Conservation (phyloP, 2,329 filamentous ascomycete species). For the Periglandula ipomoeae region DNA sequence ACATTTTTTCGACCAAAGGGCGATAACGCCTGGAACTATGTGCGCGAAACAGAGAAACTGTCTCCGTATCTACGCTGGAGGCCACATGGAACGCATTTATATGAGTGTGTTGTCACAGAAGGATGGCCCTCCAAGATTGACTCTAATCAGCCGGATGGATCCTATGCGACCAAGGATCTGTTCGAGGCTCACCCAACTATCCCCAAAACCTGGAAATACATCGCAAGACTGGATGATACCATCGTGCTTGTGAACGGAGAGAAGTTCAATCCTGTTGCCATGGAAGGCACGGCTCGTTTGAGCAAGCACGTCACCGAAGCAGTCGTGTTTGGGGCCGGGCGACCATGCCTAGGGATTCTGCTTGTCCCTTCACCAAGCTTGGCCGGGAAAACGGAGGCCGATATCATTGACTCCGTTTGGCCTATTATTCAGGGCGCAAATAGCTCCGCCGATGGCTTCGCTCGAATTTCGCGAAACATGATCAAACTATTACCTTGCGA, state of each 20-base stretch:
- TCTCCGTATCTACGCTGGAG: not conserved
- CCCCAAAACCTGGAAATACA: slow-evolving; percentile 49
- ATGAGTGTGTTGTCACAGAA: slow-evolving; percentile 44
- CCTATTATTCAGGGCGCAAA: slow-evolving; percentile 25
- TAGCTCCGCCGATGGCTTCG: slow-evolving; percentile 20
- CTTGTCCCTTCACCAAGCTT: no score
- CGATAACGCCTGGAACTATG: slow-evolving; percentile 53
- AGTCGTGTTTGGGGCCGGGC: slow-evolving; percentile 52
- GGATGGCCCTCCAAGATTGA: slow-evolving; percentile 53
- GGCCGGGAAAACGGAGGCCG: no score
- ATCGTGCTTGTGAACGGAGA: slow-evolving; percentile 56
- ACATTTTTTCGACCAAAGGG: slow-evolving; percentile 43
- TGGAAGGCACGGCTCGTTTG: slow-evolving; percentile 46
- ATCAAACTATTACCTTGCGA: slow-evolving; percentile 36
- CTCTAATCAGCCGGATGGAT: slow-evolving; percentile 47
- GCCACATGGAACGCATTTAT: slow-evolving; percentile 17
- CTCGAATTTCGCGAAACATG: slow-evolving; percentile 37
- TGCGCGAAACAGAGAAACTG: slow-evolving; percentile 22
- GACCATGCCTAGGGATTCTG: slow-evolving; percentile 45
- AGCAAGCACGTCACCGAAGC: slow-evolving; percentile 29
- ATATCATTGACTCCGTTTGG: slow-evolving; percentile 24
- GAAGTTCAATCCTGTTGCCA: slow-evolving; percentile 56
- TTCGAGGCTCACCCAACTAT: slow-evolving; percentile 46
- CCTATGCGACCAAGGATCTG: slow-evolving; percentile 54
- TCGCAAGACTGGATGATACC: slow-evolving; percentile 51